A percentile compares a stretch with the other conserved stretches of the same genome.
These are phyloP conservation scores for Xylaria sp. DNA, from an alignment of 495 filamentous ascomycete genomes.

Conservation along the genomic window DNA sequence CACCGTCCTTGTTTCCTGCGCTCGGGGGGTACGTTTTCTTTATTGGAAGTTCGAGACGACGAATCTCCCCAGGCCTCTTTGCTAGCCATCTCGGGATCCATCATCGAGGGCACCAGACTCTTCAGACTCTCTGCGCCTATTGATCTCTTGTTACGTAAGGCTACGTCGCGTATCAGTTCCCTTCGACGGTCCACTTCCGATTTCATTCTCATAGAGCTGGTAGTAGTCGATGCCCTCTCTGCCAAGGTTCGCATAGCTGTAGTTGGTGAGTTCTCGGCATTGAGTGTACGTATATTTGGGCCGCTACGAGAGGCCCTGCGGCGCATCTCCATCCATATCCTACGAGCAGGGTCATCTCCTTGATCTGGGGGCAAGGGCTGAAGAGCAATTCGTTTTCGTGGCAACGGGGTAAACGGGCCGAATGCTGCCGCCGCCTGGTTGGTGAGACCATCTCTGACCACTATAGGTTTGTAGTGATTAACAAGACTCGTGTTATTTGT, in stretches of 20 bases:
- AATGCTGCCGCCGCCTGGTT: neutral
- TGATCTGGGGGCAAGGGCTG: slow-evolving; percentile 5
- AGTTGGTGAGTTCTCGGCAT: slow-evolving; percentile 31
- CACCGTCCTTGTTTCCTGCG: slow-evolving; percentile 33
- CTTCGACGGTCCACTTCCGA: slow-evolving; percentile 37
- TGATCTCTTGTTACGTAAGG: slow-evolving; percentile 50
- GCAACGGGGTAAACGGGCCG: neutral
- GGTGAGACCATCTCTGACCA: neutral
- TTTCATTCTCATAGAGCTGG: slow-evolving; percentile 23
- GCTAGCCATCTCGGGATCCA: slow-evolving; percentile 21
- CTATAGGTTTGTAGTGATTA: neutral
- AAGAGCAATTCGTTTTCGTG: neutral
- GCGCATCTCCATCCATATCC: slow-evolving; percentile 56
- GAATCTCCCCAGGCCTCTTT: slow-evolving; percentile 21
- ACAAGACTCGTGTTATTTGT: neutral
- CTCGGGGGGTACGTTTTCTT: slow-evolving; percentile 30
- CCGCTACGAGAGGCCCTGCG: slow-evolving; percentile 38
- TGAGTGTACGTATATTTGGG: slow-evolving; percentile 33
- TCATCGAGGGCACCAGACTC: slow-evolving; percentile 51
- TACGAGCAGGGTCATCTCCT: slow-evolving; percentile 50
- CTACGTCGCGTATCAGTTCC: slow-evolving; percentile 45
- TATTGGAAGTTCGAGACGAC: slow-evolving; percentile 26
- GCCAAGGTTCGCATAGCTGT: slow-evolving; percentile 19
- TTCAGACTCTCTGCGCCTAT: slow-evolving; percentile 51
- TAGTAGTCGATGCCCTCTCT: slow-evolving; percentile 14